These are phyloP conservation scores for Calonectria multiphialidica DNA, from an alignment of 2,329 filamentous ascomycete species.

Conservation along the genomic window DNA sequence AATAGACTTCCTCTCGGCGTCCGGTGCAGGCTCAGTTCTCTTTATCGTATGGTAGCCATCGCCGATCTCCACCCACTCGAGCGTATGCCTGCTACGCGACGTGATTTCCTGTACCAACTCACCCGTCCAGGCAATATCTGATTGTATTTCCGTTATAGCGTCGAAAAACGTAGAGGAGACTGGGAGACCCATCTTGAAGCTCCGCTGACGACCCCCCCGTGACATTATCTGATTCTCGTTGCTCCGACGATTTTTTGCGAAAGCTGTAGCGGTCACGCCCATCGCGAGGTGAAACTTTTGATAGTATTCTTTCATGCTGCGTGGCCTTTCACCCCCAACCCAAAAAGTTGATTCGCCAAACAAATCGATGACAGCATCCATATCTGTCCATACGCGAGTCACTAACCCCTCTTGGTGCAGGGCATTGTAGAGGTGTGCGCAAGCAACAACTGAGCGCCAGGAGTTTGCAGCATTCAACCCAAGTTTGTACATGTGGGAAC, in stretches of 20 bases:
- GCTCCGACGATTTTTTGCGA: not conserved
- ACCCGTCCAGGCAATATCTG: constrained; percentile 43
- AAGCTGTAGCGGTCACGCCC: constrained; percentile 46
- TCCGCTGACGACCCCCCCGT: constrained; percentile 42
- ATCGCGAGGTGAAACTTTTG: constrained; percentile 47
- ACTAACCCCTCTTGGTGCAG: constrained; percentile 45
- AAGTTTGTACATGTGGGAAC: constrained; percentile 45
- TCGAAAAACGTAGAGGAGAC: constrained; percentile 53
- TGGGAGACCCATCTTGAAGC: constrained; percentile 45
- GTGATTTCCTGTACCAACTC: constrained; percentile 53
- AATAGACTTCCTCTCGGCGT: constrained; percentile 30
- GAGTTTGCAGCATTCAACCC: constrained; percentile 50
- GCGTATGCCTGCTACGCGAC: constrained; percentile 41
- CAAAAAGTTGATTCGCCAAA: constrained; percentile 45
- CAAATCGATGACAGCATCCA: constrained; percentile 46
- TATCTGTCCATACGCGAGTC: constrained; percentile 51
- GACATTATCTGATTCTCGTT: constrained; percentile 13
- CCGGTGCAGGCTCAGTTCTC: not conserved
- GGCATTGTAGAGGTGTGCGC: constrained; percentile 58
- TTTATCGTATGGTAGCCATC: not conserved
- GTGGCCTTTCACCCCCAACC: constrained; percentile 49
- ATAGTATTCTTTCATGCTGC: not conserved
- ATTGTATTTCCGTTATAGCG: constrained; percentile 39
- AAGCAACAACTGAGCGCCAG: constrained; percentile 54
- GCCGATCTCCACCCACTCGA: not conserved